Evolutionary conservation across 225 moss, liverwort and hornwort genomes (phyloP).

Genomic region (Pleurozium schreberi): DNA sequence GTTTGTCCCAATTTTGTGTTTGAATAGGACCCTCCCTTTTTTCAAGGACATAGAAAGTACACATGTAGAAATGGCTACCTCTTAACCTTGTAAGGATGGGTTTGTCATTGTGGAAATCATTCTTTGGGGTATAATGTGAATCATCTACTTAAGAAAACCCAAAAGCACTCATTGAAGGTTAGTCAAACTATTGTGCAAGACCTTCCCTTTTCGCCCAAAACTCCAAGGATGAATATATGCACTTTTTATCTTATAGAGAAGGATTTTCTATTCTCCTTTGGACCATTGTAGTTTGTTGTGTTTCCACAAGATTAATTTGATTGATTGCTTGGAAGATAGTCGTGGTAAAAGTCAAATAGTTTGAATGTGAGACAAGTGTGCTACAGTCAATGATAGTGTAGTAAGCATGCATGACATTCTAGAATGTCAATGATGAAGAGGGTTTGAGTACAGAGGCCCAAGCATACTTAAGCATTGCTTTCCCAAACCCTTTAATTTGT

Average conservation of each 20-base stretch:
- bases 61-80: not conserved
- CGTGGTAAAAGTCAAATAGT: not conserved
- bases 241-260: not conserved
- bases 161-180: not conserved
- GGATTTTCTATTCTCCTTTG: not conserved
- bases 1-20: not conserved
- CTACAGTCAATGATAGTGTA: not conserved
- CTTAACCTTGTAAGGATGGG: not conserved
- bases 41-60: not conserved
- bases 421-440: not conserved
- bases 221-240: too few species aligned
- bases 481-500: not conserved
- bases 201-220: too few species aligned
- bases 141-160: not conserved
- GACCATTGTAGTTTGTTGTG: rapidly evolving
- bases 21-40: not conserved
- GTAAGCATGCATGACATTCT: not conserved
- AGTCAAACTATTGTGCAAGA: not conserved
- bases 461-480: not conserved
- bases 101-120: not conserved
- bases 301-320: not conserved
- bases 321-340: not conserved
- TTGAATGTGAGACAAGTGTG: not conserved
- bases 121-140: not conserved
- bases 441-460: not conserved